Percentiles rank a stretch among this genome's conserved stretches.
phyloP scores from a whole-genome alignment of 768 basidiomycete species.

The Auricularia heimuer region DNA sequence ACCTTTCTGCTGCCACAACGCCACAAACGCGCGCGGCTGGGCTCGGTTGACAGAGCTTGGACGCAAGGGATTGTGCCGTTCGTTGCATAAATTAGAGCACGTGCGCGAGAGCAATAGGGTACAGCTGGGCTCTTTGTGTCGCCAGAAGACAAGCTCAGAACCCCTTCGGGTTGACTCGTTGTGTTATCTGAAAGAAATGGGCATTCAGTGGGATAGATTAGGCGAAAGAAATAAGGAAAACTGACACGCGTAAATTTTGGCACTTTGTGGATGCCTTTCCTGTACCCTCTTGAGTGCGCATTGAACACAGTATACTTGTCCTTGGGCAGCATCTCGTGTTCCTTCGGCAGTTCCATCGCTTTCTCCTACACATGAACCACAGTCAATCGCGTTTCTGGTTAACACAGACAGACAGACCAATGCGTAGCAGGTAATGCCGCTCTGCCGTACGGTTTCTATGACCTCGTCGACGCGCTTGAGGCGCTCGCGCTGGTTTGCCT shows the following conservation, averaged over 20 bases:
- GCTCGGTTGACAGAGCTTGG: too few species aligned
- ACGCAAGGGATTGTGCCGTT: too few species aligned
- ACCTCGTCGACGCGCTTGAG: conserved; percentile 91
- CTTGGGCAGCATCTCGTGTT: conserved; percentile 81
- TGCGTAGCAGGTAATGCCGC: conserved; percentile 68
- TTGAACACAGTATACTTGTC: conserved; percentile 96
- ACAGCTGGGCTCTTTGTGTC: too few species aligned
- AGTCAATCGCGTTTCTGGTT: background rate
- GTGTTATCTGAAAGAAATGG: conserved; percentile 51
- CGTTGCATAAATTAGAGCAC: too few species aligned
- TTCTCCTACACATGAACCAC: conserved; percentile 35
- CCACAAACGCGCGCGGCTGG: too few species aligned
- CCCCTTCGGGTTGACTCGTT: conserved; percentile 82
- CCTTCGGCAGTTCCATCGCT: conserved; percentile 80
- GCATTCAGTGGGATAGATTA: background rate
- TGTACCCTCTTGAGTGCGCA: conserved; percentile 57
- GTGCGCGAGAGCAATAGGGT: too few species aligned
- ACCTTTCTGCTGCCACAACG: too few species aligned
- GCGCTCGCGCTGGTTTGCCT: conserved; percentile 81
- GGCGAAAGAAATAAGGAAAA: conserved; percentile 9
- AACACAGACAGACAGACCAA: conserved; percentile 44
- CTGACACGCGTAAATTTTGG: conserved; percentile 94
- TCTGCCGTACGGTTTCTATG: conserved; percentile 75
- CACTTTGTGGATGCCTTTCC: conserved; percentile 93
- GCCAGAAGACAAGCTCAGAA: conserved; percentile 42